Evolutionary conservation across 2,329 filamentous ascomycete genomes (phyloP).

Genomic region (Exophiala xenobiotica): DNA sequence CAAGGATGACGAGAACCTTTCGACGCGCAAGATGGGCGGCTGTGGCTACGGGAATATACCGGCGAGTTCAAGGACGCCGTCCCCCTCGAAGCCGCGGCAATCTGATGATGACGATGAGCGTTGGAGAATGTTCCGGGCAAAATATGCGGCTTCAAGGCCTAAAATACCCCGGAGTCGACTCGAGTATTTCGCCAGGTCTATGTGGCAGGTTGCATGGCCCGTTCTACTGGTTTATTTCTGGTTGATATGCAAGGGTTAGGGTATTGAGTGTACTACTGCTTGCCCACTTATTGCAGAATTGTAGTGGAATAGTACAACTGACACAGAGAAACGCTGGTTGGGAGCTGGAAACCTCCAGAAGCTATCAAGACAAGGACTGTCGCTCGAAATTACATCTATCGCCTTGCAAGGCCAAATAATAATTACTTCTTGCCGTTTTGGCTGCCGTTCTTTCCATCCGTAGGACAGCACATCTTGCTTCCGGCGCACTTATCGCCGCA

Average conservation of each 20-base stretch:
- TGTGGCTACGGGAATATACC: conserved; percentile 29
- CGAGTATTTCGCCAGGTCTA: conserved; percentile 61
- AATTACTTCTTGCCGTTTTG: conserved; percentile 19
- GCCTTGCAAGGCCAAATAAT: background rate
- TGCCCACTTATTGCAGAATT: too few species aligned
- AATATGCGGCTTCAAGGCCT: conserved; percentile 31
- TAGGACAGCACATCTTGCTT: conserved; percentile 30
- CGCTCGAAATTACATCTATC: too few species aligned
- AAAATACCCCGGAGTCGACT: conserved; percentile 51
- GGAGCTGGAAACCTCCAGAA: background rate
- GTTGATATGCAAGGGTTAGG: conserved; percentile 63
- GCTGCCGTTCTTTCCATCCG: conserved; percentile 18
- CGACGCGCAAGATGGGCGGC: conserved; percentile 24
- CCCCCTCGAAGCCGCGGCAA: conserved; percentile 54
- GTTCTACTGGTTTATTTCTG: conserved; percentile 65
- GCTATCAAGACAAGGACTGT: background rate
- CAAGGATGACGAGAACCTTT: conserved; percentile 14
- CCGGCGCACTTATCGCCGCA: conserved; percentile 47
- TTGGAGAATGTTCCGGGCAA: conserved; percentile 21
- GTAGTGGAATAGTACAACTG: background rate
- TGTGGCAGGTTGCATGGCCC: conserved; percentile 64
- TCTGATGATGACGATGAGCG: conserved; percentile 18
- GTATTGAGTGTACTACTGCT: background rate
- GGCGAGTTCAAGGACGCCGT: conserved; percentile 50
- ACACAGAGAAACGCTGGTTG: too few species aligned